A percentile compares a stretch with the other conserved stretches of the same genome.
phyloP scores from a whole-genome alignment of 345 rosid genomes.

The Populus euphratica region DNA sequence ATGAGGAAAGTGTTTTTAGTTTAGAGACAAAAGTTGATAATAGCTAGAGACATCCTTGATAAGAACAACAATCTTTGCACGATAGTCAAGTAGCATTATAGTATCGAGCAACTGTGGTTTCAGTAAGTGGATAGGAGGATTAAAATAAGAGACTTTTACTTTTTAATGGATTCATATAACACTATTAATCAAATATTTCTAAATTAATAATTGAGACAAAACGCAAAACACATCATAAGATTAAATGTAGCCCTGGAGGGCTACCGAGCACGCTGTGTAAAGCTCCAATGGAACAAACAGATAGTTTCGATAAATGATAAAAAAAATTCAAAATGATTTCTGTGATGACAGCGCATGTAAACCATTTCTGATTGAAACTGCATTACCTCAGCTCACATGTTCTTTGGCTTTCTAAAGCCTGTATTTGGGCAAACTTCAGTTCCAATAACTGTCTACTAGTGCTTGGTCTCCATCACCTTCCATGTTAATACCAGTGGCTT shows the following conservation, averaged over 20 bases:
- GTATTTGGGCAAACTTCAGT: background rate
- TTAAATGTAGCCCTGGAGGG: background rate
- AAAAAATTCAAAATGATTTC: too few species aligned
- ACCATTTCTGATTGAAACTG: background rate
- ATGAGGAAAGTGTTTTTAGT: slow-evolving; percentile 16
- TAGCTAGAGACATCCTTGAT: slow-evolving; percentile 6
- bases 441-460: background rate
- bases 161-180: too few species aligned
- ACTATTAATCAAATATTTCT: too few species aligned
- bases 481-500: background rate
- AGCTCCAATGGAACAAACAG: too few species aligned
- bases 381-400: background rate
- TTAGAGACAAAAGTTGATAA: slow-evolving; percentile 13
- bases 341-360: background rate
- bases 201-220: too few species aligned
- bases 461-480: background rate
- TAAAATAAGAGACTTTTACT: too few species aligned
- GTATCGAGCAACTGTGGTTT: slow-evolving; percentile 12
- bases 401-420: background rate
- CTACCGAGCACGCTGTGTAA: too few species aligned
- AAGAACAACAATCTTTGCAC: slow-evolving; percentile 15
- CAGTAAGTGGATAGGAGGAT: background rate
- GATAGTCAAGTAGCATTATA: background rate
- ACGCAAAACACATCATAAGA: too few species aligned
- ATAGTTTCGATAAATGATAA: background rate